Base-by-base conservation (phyloP, 176 grass and related monocot genomes). In the Puccinellia tenuiflora region DNA sequence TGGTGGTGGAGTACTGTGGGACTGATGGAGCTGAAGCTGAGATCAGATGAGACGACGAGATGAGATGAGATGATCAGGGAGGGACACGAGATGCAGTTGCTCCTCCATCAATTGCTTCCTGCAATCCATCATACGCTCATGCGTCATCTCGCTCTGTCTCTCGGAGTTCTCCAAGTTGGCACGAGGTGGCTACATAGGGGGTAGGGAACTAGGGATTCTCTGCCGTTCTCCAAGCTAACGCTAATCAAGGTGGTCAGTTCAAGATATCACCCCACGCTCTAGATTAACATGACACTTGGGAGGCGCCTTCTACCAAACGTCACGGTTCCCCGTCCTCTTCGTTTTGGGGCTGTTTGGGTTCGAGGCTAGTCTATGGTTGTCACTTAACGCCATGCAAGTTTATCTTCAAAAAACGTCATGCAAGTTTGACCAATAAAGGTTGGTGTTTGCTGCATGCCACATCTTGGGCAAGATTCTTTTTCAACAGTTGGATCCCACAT, bases 81-180 rank as follows among this genome's bases (percentile, higher is more conserved):
- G n/a, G n/a, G n/a, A n/a, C 50, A 76, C 18, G 15, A 78, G 53
- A 47, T 45, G 35, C 74, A 59, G 35, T 33, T 1, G 61, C 47
- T 42, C 45, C 31, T n/a, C n/a, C n/a, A 80, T 86, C 31, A 62
- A 56, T 85, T 77, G 83, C 83, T 77, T 68, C 25, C 18, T 12
- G 74, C 60, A 56, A 55, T 77, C 61, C 73, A 85, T 69, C 83
- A 46, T 78, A 29, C 48, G 77, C 77, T 82, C 65, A 81, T 30
- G 65, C 79, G 64, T 56, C 63, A n/a, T n/a, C n/a, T 7, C 42
- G 24, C 42, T 47, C 69, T 17, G 69, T 30, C 63, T 1, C 57
- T 4, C 45, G 48, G 35, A 7, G 24, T 37, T 38, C 45, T 40
- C 39, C 26, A 5, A 17, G 16, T 73, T 82, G 66, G 66, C 50